Percentiles rank a stretch among this genome's conserved stretches.
These are phyloP conservation scores for Colletotrichum liaoningense DNA, from an alignment of 2,329 filamentous ascomycete genomes.

Conservation along the genomic window DNA sequence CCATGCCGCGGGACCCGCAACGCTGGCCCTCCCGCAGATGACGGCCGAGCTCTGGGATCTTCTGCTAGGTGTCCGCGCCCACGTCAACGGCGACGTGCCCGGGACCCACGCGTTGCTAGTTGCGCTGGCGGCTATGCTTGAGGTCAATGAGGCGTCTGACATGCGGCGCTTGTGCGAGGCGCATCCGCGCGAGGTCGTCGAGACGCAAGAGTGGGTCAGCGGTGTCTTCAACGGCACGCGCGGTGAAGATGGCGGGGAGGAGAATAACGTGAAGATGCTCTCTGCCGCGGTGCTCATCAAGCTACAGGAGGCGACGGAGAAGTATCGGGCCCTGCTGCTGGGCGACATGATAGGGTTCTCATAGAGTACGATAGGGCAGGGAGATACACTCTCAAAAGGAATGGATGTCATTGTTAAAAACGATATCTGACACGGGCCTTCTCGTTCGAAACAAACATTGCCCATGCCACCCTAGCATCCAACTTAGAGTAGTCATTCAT, in stretches of 20 bases:
- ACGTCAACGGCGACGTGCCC: conserved; percentile 69
- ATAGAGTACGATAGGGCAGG: not conserved
- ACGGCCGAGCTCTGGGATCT: conserved; percentile 87
- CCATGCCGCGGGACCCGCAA: conserved; percentile 85
- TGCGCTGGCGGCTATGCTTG: conserved; percentile 81
- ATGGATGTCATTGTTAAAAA: conserved; percentile 6
- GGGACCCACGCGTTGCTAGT: conserved; percentile 83
- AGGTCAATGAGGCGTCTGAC: conserved; percentile 73
- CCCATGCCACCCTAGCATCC: not conserved
- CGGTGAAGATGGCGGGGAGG: conserved; percentile 69
- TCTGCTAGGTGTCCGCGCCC: conserved; percentile 75
- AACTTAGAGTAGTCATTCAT: not conserved
- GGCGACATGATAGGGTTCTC: conserved; percentile 68
- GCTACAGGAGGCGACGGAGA: conserved; percentile 83
- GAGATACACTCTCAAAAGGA: not conserved
- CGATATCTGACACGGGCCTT: not conserved
- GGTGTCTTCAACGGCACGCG: conserved; percentile 75
- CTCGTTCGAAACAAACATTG: not conserved
- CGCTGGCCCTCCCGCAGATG: conserved; percentile 80
- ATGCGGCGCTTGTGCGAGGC: conserved; percentile 78
- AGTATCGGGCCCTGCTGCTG: conserved; percentile 81
- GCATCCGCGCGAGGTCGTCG: conserved; percentile 81
- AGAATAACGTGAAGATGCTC: conserved; percentile 82
- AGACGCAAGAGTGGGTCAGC: conserved; percentile 88
- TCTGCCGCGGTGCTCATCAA: conserved; percentile 83